phyloP scores from a whole-genome alignment of 495 filamentous ascomycete species.

The Penicillium egyptiacum region DNA sequence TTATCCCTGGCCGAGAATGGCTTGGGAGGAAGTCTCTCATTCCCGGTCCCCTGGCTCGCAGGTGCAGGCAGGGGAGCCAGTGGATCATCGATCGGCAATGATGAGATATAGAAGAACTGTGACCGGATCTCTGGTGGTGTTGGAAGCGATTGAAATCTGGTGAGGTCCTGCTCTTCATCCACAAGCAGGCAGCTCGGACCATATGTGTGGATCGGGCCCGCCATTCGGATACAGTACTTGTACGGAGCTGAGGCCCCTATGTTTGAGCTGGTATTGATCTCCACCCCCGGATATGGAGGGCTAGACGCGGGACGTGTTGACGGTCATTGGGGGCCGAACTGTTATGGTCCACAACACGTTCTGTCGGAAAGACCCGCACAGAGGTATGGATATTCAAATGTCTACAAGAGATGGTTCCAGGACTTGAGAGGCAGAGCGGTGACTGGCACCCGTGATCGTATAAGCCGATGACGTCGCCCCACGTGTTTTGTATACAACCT shows the following conservation, averaged over 20 bases:
- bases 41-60: conserved; percentile 45
- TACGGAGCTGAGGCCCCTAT: background rate
- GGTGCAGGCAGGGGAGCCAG: conserved; percentile 64
- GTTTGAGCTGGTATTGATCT: conserved; percentile 14
- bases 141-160: conserved; percentile 33
- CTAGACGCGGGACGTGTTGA: conserved; percentile 16
- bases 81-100: conserved; percentile 78
- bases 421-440: conserved; percentile 3
- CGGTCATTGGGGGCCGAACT: conserved; percentile 20
- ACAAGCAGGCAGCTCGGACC: conserved; percentile 52
- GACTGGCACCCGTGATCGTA: conserved; percentile 11
- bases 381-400: background rate
- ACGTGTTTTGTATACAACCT: conserved; percentile 29
- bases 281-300: conserved; percentile 15
- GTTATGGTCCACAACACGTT: conserved; percentile 6
- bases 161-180: conserved; percentile 37
- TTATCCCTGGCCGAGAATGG: conserved; percentile 79
- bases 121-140: conserved; percentile 53
- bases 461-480: conserved; percentile 44
- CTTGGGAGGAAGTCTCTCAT: conserved; percentile 59
- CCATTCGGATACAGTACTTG: conserved; percentile 36
- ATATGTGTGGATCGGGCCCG: conserved; percentile 54
- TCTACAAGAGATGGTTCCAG: background rate
- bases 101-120: conserved; percentile 81
- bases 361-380: conserved; percentile 11